These are phyloP conservation scores for Cucumis melo DNA, from an alignment of 306 rosid species.

Conservation along the genomic window DNA sequence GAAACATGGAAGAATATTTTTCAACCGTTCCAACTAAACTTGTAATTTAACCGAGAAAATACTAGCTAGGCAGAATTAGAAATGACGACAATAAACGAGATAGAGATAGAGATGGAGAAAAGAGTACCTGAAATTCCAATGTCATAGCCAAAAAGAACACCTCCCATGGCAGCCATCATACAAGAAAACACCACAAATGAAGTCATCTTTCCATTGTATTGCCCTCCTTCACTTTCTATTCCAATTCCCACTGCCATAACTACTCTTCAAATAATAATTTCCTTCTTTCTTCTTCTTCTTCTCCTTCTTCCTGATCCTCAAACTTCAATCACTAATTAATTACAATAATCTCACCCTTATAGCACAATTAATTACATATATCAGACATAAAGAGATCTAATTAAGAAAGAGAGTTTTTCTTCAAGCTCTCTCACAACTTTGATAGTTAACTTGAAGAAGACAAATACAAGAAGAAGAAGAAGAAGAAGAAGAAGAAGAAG, in stretches of 20 bases:
- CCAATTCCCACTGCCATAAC: neutral
- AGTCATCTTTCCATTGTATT: constrained; percentile 2
- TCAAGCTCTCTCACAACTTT: neutral
- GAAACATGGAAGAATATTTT: too few relatives aligned
- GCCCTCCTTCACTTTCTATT: neutral
- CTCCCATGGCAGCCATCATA: constrained; percentile 11
- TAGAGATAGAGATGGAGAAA: neutral
- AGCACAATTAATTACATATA: neutral
- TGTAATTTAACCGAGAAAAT: too few relatives aligned
- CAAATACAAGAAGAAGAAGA: neutral
- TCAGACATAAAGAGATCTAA: too few relatives aligned
- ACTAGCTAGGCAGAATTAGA: too few relatives aligned
- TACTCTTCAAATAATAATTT: neutral
- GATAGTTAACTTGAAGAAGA: neutral
- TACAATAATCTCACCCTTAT: neutral
- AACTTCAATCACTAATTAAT: neutral
- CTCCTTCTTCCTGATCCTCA: too few relatives aligned
- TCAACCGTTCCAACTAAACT: too few relatives aligned
- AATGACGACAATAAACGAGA: neutral
- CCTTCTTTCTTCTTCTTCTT: neutral
- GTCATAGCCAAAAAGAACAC: constrained; percentile 6
- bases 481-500: neutral
- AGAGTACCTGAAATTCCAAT: constrained; percentile 1
- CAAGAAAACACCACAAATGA: neutral
- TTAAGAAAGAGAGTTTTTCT: neutral